Percentiles rank a stretch among this genome's conserved stretches.
Evolutionary conservation across 2,329 filamentous ascomycete species (phyloP).

Genomic region (Phialophora chinensis): DNA sequence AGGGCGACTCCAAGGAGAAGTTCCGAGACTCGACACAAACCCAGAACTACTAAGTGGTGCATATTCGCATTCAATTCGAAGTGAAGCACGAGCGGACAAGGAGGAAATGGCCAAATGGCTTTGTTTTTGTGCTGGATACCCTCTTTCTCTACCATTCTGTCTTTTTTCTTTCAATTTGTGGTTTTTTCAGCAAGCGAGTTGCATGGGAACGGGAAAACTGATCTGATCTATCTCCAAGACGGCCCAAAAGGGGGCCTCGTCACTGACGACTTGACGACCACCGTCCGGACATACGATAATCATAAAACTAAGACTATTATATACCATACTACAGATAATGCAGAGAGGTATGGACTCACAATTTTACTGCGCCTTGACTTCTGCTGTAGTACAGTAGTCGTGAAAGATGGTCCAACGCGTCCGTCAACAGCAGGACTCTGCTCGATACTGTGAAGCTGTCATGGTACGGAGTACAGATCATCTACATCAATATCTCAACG

Average conservation of each 20-base stretch:
- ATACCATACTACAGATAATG: neutral
- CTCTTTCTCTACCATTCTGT: neutral
- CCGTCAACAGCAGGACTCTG: too few species aligned
- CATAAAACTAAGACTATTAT: neutral
- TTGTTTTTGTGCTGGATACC: neutral
- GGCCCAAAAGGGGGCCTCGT: neutral
- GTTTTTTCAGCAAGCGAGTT: neutral
- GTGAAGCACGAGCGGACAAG: neutral
- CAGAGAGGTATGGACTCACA: too few species aligned
- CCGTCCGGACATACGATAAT: neutral
- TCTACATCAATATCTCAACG: too few species aligned
- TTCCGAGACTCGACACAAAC: constrained; percentile 19
- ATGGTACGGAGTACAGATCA: too few species aligned
- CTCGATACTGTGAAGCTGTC: too few species aligned
- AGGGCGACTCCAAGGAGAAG: constrained; percentile 29
- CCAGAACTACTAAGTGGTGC: constrained; percentile 4
- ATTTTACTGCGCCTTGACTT: too few species aligned
- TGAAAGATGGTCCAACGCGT: too few species aligned
- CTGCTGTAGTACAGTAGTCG: too few species aligned
- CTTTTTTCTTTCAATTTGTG: neutral
- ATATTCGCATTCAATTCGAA: neutral
- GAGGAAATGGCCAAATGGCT: neutral
- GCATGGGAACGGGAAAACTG: neutral
- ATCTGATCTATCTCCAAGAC: neutral
- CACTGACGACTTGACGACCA: neutral